phyloP scores from a whole-genome alignment of 2,329 filamentous ascomycete genomes.

The Fusarium sp. region DNA sequence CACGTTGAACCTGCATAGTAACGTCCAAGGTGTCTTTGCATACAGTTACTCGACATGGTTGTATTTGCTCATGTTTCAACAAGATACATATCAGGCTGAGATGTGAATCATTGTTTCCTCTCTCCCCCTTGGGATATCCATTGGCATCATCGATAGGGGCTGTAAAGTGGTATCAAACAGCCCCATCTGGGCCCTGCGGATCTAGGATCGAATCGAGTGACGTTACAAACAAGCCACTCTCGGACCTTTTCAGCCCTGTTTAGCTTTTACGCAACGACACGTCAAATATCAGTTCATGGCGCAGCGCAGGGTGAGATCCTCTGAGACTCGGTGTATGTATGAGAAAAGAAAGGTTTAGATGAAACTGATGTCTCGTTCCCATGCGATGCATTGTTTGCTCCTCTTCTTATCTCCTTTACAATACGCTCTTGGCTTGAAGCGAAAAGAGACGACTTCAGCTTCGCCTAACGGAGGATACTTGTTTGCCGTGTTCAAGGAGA shows the following conservation, averaged over 20 bases:
- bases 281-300: slow-evolving; percentile 26
- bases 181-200: slow-evolving; percentile 19
- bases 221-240: slow-evolving; percentile 3
- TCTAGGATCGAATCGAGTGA: slow-evolving; percentile 21
- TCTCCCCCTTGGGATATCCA: background rate
- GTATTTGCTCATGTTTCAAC: background rate
- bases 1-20: slow-evolving; percentile 12
- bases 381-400: background rate
- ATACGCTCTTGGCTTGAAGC: background rate
- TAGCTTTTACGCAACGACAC: slow-evolving; percentile 14
- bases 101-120: background rate
- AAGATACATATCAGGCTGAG: background rate
- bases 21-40: background rate
- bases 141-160: background rate
- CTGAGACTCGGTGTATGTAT: background rate
- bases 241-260: slow-evolving; percentile 20
- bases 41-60: background rate
- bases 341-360: background rate
- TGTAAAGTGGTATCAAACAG: slow-evolving; percentile 4
- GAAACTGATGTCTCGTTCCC: slow-evolving; percentile 1
- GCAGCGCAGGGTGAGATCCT: background rate
- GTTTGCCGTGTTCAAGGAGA: background rate
- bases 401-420: background rate
- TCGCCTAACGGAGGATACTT: background rate
- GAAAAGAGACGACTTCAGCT: slow-evolving; percentile 13